Conservation (phyloP, 768 basidiomycete genomes). For the Tulasnella sp. region DNA sequence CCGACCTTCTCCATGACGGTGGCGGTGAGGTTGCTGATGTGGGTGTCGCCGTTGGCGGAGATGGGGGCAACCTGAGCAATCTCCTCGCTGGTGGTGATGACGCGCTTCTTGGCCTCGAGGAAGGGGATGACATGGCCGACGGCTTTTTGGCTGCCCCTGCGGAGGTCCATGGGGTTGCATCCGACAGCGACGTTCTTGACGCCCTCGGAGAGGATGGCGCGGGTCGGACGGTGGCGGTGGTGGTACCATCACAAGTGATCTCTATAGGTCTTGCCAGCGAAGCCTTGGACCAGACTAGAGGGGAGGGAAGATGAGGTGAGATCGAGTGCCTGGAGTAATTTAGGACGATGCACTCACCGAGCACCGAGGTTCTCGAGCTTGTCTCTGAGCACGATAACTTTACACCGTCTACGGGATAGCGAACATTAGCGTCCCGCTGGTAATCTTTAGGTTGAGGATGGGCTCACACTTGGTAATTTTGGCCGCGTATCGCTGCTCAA, state of each 20-base stretch:
- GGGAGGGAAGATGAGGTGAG: not conserved
- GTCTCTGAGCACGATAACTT: conserved; percentile 87
- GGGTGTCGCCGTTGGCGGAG: conserved; percentile 69
- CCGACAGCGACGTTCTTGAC: conserved; percentile 99
- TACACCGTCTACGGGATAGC: conserved; percentile 72
- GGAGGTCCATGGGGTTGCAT: conserved; percentile 99
- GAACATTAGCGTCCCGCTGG: not conserved
- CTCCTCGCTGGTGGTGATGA: conserved; percentile 93
- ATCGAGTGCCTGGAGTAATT: not conserved
- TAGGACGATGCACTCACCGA: conserved; percentile 46
- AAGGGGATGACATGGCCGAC: conserved; percentile 91
- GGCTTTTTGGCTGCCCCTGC: conserved; percentile 93
- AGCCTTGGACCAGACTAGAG: conserved; percentile 79
- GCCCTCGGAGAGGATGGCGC: conserved; percentile 96
- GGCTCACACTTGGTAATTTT: conserved; percentile 89
- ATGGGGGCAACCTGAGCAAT: conserved; percentile 99
- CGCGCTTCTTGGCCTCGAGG: conserved; percentile 78
- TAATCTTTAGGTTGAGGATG: not conserved
- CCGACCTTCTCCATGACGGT: conserved; percentile 99
- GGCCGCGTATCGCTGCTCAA: conserved; percentile 83
- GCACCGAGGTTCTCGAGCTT: conserved; percentile 99
- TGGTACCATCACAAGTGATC: conserved; percentile 94
- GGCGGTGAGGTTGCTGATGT: conserved; percentile 90
- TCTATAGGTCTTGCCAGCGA: conserved; percentile 96
- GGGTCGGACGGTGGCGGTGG: conserved; percentile 95